phyloP scores from a whole-genome alignment of 352 stramenopile genomes.

The Globisporangium takayamanum region DNA sequence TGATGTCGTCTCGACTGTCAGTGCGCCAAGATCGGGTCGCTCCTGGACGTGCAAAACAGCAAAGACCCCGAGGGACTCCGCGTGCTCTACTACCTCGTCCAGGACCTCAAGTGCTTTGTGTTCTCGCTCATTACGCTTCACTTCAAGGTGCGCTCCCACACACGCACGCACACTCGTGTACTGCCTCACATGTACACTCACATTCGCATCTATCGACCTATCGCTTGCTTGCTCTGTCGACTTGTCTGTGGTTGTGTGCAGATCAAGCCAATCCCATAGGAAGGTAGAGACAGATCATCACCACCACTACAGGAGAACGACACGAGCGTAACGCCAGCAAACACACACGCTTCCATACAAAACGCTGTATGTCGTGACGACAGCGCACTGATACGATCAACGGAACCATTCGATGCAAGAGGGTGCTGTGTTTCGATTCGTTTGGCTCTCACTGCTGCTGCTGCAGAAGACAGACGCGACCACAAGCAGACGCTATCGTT shows the following conservation, averaged over 20 bases:
- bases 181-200: not conserved
- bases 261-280: constrained; percentile 92
- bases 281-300: not conserved
- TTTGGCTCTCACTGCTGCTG: too few relatives aligned
- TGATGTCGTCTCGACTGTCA: constrained; percentile 14
- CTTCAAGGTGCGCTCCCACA: constrained; percentile 84
- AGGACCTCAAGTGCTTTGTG: constrained; percentile 96
- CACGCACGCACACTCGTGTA: not conserved
- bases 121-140: constrained; percentile 96
- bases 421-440: too few relatives aligned
- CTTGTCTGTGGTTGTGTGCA: constrained; percentile 22
- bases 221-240: not conserved
- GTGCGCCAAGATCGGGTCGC: constrained; percentile 94
- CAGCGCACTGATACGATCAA: too few relatives aligned
- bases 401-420: too few relatives aligned
- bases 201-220: not conserved
- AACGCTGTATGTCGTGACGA: too few relatives aligned
- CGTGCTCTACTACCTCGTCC: constrained; percentile 96
- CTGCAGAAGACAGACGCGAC: not conserved
- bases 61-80: constrained; percentile 93
- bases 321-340: too few relatives aligned
- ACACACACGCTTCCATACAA: too few relatives aligned
- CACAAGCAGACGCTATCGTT: not conserved
- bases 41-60: constrained; percentile 93
- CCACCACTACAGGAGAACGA: too few relatives aligned